Conservation (phyloP, 2,329 filamentous ascomycete species). For the Cryphonectria nitschkei region DNA sequence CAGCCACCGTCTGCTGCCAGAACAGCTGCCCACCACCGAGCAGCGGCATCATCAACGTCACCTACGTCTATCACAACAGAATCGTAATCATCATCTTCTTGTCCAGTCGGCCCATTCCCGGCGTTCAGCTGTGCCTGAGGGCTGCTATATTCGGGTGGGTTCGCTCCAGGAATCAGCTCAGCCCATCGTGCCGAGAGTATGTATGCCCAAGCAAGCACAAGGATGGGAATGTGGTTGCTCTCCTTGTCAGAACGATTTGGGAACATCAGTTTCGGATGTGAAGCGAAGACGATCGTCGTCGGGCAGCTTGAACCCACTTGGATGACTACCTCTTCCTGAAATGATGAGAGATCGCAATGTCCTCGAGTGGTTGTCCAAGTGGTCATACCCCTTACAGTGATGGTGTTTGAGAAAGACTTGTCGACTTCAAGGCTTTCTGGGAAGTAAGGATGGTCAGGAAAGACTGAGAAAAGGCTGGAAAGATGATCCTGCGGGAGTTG, state of each 20-base stretch:
- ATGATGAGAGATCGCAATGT: constrained; percentile 32
- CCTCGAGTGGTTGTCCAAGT: constrained; percentile 30
- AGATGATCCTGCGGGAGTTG: constrained; percentile 12
- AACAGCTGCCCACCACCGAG: constrained; percentile 38
- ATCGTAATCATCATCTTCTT: neutral
- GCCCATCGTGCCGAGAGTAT: constrained; percentile 39
- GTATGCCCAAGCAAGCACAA: constrained; percentile 38
- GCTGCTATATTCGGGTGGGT: constrained; percentile 30
- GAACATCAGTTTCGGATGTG: constrained; percentile 26
- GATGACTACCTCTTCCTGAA: constrained; percentile 33
- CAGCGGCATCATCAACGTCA: constrained; percentile 33
- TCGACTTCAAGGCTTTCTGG: constrained; percentile 31
- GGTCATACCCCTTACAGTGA: constrained; percentile 31
- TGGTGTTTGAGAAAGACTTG: constrained; percentile 32
- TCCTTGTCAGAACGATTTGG: constrained; percentile 23
- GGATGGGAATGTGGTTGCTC: constrained; percentile 31
- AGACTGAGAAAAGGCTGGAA: constrained; percentile 27
- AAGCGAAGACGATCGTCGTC: constrained; percentile 28
- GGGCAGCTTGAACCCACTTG: constrained; percentile 29
- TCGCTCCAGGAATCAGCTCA: constrained; percentile 36
- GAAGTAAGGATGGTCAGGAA: constrained; percentile 32
- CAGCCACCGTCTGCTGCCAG: constrained; percentile 34
- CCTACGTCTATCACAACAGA: constrained; percentile 32
- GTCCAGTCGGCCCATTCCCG: neutral
- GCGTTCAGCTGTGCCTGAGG: constrained; percentile 20